phyloP scores from a whole-genome alignment of 106 monocot species.

The Platanthera guangdongensis region DNA sequence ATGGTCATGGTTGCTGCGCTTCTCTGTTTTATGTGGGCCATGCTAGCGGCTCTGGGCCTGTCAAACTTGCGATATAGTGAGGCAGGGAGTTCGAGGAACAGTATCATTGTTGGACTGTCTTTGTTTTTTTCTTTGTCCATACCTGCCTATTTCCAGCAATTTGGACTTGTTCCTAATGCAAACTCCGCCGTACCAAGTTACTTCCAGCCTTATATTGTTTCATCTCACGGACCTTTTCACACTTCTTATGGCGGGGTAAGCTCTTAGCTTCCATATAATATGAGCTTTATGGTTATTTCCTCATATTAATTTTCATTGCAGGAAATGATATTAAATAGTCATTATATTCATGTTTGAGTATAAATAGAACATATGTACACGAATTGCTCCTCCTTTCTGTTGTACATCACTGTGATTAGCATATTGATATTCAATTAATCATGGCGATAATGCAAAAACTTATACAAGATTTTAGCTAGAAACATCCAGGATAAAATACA shows the following conservation, averaged over 20 bases:
- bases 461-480: neutral
- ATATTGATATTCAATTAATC: neutral
- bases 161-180: constrained; percentile 53
- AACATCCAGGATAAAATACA: neutral
- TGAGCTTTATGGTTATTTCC: neutral
- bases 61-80: constrained; percentile 88
- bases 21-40: constrained; percentile 98
- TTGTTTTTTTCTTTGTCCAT: constrained; percentile 87
- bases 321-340: neutral
- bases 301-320: constrained; percentile 2
- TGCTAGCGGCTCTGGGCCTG: constrained; percentile 87
- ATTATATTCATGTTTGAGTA: constrained; percentile 2
- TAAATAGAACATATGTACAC: neutral
- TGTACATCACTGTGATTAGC: neutral
- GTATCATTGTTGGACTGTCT: constrained; percentile 86
- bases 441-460: neutral
- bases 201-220: constrained; percentile 69
- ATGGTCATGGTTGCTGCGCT: constrained; percentile 85
- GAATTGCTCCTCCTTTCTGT: neutral
- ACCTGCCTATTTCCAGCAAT: constrained; percentile 96
- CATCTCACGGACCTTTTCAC: constrained; percentile 73
- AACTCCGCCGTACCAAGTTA: constrained; percentile 65
- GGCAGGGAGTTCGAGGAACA: constrained; percentile 88
- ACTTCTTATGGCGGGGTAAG: constrained; percentile 53
- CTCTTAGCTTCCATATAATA: constrained; percentile 4